Base-by-base conservation (phyloP, 2,329 filamentous ascomycete species). In the Orbilia ellipsospora region DNA sequence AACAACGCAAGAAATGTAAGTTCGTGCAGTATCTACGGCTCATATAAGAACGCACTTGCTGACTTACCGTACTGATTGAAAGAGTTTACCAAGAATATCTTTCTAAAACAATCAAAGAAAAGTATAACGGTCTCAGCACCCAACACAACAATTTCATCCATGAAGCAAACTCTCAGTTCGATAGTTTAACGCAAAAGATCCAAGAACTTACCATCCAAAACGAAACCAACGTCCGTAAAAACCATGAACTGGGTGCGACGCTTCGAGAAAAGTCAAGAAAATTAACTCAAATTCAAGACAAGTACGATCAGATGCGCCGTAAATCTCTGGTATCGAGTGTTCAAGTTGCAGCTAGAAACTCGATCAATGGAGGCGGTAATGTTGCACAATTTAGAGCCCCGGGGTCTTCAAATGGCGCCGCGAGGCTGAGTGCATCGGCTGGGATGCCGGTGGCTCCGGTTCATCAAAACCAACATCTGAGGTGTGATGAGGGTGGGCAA, bases 31-130 rank as follows among this genome's bases (percentile, higher is more conserved):
- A 59, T 13, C 81, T 8, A 4, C 23, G n/a, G 31, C 31, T 36
- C 31, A 36, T 12, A 15, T 23, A 15, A 48, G 23, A 48, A 28
- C 8, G 12, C 31, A n/a, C 13, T 20, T n/a, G 31, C 31, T 36
- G 8, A 36, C 10, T 2, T 36, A 36, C 3, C 8, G 31, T 4
- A 36, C 31, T 36, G 31, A 6, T 36, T 36, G 10, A 26, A 73
- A 92, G 90, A 72, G 87, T 90, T 62, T 96, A 94, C 79, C 92
- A 96, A 80, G 90, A 93, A 78, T 89, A 90, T 78, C 83, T 92
- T 0, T 89, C 88, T 51, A 93, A 90, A 79, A 89, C 86, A 8
- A 83, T 96, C 76, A 88, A 87, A 0, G 90, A 93, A 10, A 94
- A 92, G 81, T 93, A 91, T 80, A 83, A 85, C 0, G 84, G 82